Conservation (phyloP, 1,139 yeast species). For the Arxiozyma telluris region DNA sequence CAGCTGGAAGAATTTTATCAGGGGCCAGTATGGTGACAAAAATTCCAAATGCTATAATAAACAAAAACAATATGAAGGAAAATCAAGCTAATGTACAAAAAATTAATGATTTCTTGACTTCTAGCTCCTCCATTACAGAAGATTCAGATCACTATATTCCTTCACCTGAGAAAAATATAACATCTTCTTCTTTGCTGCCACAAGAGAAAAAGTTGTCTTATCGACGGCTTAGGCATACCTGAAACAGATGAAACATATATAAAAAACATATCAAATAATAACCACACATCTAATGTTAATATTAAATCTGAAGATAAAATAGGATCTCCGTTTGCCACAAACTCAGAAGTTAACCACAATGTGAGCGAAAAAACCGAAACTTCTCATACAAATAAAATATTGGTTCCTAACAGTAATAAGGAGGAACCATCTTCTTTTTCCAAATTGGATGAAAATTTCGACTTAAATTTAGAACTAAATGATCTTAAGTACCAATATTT, state of each 20-base stretch:
- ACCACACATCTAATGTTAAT: not conserved
- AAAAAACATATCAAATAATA: too few relatives aligned
- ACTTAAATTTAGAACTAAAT: not conserved
- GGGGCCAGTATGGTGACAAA: not conserved
- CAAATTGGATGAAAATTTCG: not conserved
- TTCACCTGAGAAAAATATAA: not conserved
- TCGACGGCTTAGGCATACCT: not conserved
- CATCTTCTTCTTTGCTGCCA: not conserved
- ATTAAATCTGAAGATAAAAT: not conserved
- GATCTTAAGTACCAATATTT: constrained; percentile 18
- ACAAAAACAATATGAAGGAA: not conserved
- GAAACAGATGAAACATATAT: not conserved
- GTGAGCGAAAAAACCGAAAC: not conserved
- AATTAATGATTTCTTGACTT: not conserved
- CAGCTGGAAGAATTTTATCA: not conserved
- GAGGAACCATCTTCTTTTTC: not conserved
- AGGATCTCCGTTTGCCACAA: not conserved
- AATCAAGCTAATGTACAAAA: not conserved
- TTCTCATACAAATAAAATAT: too few relatives aligned
- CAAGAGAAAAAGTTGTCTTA: not conserved
- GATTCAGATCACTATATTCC: not conserved
- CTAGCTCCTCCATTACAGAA: not conserved
- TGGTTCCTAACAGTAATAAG: not conserved
- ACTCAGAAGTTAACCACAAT: not conserved
- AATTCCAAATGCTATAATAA: not conserved